Conservation (phyloP, 306 rosid species). For the Prunus mongolica region DNA sequence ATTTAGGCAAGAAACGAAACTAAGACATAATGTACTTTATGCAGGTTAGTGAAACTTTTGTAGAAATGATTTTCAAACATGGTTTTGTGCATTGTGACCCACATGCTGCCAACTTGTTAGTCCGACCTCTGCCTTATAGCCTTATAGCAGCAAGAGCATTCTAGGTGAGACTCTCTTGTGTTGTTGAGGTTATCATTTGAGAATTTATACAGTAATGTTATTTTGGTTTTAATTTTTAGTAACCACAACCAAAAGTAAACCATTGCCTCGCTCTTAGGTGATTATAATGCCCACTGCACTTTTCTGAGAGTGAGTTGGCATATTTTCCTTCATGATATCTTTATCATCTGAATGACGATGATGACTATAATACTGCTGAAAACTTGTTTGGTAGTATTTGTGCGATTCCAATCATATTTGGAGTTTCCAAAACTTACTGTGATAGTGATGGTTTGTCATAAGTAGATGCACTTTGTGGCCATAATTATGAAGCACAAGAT, state of each 20-base stretch:
- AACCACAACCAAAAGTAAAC: background rate
- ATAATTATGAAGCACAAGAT: background rate
- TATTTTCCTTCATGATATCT: background rate
- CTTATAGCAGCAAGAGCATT: conserved; percentile 46
- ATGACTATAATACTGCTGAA: background rate
- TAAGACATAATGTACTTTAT: conserved; percentile 21
- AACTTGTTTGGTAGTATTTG: background rate
- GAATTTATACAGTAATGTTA: background rate
- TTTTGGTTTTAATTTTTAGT: background rate
- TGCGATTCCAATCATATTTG: background rate
- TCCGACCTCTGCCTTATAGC: conserved; percentile 64
- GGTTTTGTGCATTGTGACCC: conserved; percentile 99
- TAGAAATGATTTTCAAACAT: conserved; percentile 97
- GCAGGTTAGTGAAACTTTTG: conserved; percentile 90
- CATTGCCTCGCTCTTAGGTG: background rate
- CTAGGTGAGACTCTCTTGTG: conserved; percentile 50
- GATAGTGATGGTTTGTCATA: background rate
- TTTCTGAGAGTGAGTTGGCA: background rate
- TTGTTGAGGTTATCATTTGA: conserved; percentile 7
- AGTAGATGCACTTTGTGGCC: background rate
- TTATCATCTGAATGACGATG: background rate
- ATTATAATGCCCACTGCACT: background rate
- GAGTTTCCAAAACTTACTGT: too few relatives aligned
- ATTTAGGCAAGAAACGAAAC: background rate
- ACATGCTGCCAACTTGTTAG: conserved; percentile 87